Percentiles rank a stretch among this genome's conserved stretches.
phyloP scores from a whole-genome alignment of 768 basidiomycete species.

The Phaeotremella skinneri region DNA sequence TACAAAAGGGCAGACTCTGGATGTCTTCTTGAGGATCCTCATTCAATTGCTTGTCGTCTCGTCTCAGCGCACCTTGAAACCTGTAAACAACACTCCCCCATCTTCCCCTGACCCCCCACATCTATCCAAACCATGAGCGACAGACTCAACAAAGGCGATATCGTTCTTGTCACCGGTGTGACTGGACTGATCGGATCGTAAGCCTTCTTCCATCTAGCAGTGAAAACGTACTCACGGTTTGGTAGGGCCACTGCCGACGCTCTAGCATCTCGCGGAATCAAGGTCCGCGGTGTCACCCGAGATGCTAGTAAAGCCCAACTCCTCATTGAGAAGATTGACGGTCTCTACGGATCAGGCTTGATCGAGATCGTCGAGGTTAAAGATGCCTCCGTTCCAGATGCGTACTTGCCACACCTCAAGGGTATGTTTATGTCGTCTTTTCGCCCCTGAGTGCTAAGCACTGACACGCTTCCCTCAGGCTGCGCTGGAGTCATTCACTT shows the following conservation, averaged over 20 bases:
- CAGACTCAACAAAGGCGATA: conserved; percentile 6
- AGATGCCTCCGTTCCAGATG: not conserved
- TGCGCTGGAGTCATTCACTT: conserved; percentile 2
- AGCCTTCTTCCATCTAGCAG: not conserved
- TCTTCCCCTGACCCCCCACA: no score
- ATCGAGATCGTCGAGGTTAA: conserved; percentile 5
- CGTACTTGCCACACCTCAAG: conserved; percentile 2
- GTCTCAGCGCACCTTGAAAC: no score
- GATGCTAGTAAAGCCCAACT: conserved; percentile 4
- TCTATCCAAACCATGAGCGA: no score
- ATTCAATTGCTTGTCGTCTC: no score
- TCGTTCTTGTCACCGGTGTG: conserved; percentile 12
- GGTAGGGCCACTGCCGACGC: conserved; percentile 7
- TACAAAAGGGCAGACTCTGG: no score
- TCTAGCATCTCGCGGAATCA: conserved; percentile 4
- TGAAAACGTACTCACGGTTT: not conserved
- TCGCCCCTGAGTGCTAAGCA: no score
- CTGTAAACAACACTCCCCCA: no score
- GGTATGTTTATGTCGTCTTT: not conserved
- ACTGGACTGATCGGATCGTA: conserved; percentile 11
- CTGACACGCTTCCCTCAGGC: not conserved
- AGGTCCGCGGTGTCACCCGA: conserved; percentile 10
- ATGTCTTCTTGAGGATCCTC: no score
- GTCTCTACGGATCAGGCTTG: conserved; percentile 1
- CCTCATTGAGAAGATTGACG: conserved; percentile 4